Evolutionary conservation across 345 rosid genomes (phyloP).

Genomic region (Toxicodendron radicans): DNA sequence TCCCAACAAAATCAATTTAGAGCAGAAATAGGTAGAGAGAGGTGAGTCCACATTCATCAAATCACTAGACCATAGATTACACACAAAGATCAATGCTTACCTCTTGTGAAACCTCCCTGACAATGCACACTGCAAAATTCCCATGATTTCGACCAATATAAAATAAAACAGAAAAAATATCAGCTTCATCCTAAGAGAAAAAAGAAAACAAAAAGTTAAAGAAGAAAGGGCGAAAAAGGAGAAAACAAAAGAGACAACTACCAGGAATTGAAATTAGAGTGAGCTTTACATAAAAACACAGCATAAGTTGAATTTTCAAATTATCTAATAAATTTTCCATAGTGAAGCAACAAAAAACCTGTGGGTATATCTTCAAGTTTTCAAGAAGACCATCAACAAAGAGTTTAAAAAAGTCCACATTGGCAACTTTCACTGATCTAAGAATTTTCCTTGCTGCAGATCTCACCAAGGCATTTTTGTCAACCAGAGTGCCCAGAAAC

Average conservation of each 20-base stretch:
- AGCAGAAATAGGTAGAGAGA: neutral
- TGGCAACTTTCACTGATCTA: slow-evolving; percentile 47
- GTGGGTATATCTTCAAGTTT: slow-evolving; percentile 66
- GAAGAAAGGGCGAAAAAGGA: neutral
- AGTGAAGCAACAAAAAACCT: slow-evolving; percentile 39
- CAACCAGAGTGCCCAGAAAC: slow-evolving; percentile 71
- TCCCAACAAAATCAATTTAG: neutral
- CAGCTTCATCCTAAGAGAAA: slow-evolving; percentile 71
- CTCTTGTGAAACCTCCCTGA: slow-evolving; percentile 59
- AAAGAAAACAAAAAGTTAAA: slow-evolving; percentile 11
- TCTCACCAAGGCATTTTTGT: slow-evolving; percentile 56
- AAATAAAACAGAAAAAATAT: slow-evolving; percentile 65
- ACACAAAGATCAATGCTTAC: slow-evolving; percentile 36
- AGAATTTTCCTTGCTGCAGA: slow-evolving; percentile 58
- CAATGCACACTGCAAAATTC: slow-evolving; percentile 42
- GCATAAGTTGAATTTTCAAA: neutral
- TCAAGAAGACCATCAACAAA: slow-evolving; percentile 60
- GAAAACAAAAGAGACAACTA: neutral
- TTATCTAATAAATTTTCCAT: neutral
- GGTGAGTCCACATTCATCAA: neutral
- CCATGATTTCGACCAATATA: slow-evolving; percentile 72
- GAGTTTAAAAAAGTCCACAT: slow-evolving; percentile 48
- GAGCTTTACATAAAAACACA: neutral
- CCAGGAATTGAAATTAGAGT: neutral
- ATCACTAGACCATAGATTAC: slow-evolving; percentile 15